Conservation (phyloP, 345 rosid species). For the Eucalyptus guilfoylei region DNA sequence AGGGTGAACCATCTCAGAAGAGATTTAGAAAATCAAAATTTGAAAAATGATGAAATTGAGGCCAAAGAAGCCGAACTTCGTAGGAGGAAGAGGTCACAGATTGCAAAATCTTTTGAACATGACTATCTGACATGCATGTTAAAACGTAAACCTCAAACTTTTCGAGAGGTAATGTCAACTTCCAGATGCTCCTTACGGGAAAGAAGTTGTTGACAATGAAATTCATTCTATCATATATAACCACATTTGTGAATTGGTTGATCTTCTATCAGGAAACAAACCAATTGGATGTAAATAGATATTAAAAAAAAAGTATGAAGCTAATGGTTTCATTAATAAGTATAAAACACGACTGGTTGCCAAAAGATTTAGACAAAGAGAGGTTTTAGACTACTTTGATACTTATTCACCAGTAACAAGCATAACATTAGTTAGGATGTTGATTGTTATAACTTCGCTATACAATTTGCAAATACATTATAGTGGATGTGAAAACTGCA, state of each 20-base stretch:
- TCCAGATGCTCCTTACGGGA: not conserved
- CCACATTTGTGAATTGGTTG: not conserved
- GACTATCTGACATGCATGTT: not conserved
- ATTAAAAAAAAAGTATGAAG: not conserved
- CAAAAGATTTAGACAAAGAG: not conserved
- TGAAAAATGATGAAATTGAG: not conserved
- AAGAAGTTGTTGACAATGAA: not conserved
- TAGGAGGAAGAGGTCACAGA: not conserved
- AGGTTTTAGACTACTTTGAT: not conserved
- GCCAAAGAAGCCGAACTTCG: not conserved
- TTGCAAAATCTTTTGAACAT: not conserved
- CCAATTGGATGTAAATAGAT: not conserved
- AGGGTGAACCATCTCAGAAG: fast-evolving
- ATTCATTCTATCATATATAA: not conserved
- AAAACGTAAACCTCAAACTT: fast-evolving
- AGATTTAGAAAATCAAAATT: too few relatives aligned
- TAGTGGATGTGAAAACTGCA: not conserved
- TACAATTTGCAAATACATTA: not conserved
- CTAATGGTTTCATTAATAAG: not conserved
- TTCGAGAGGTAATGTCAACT: not conserved
- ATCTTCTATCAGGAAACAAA: not conserved
- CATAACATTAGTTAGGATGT: not conserved
- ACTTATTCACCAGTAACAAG: not conserved
- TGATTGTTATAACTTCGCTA: not conserved
- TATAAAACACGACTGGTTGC: fast-evolving